Evolutionary conservation across 2,329 filamentous ascomycete species (phyloP), one percentile per base, ranked within the genome.

Genomic region (Aspergillus clavatus): DNA sequence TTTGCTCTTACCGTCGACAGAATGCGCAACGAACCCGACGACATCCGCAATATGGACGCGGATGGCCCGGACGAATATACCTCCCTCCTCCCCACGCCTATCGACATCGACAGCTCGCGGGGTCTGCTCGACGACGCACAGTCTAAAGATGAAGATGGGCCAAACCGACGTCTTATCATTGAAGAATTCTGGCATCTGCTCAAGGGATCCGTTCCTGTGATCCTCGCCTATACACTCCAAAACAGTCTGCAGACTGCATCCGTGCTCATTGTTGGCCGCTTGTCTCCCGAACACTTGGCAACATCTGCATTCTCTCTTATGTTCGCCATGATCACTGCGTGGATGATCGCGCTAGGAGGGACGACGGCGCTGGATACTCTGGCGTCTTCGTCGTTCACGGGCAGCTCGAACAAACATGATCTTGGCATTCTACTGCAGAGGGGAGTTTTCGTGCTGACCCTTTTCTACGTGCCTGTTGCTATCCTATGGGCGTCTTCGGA

Each of bases 311-410:
- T 95, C 59, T 87, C 86, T 2, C 91, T 93, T 72, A 95, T 95
- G 89, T 95, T 95, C 56, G 89, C 89, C 43, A 89, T 91, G 86
- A 83, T 86, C 18, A 89, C 87, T 1, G 89, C 83, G 0, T 94
- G 89, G 88, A 77, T 95, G 28, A 86, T 95, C 47, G 89, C 84
- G 0, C 77, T 95, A 3, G 89, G 89, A 22, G 89, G 89, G 6
- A 90, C 87, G 0, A 95, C 87, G 1, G 89, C 89, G 0, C 77
- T 95, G 35, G 89, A 95, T 63, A 95, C 89, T 0, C 72, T 95
- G 19, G 88, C 87, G 2, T 90, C 87, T 0, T 87, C 84, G 38
- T 84, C 83, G 36, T 95, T 89, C 63, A 95, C 89, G 0, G 86
- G 86, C 0, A 87, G 86, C 51, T 80, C 82, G 53, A 84, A 91